phyloP scores from a whole-genome alignment of 2,329 filamentous ascomycete genomes.

The Talaromyces verruculosus region DNA sequence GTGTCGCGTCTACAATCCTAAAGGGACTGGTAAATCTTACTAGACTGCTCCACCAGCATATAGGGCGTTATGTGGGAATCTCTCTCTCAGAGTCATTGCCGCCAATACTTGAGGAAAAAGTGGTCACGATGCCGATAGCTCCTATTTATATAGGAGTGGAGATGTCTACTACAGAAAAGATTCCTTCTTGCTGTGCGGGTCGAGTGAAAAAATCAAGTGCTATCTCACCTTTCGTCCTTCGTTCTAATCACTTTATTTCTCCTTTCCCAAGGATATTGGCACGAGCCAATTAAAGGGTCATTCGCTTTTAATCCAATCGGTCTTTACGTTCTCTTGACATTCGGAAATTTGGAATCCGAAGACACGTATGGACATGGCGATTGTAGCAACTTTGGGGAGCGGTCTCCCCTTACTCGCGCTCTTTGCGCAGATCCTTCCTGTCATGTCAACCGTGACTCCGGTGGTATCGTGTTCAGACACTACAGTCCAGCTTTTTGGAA shows the following conservation, averaged over 20 bases:
- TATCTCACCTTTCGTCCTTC: conserved; percentile 10
- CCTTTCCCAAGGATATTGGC: background rate
- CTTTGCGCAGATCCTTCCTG: background rate
- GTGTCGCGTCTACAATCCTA: background rate
- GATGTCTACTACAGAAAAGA: too few species aligned
- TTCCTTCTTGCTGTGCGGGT: background rate
- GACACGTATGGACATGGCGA: background rate
- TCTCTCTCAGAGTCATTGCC: background rate
- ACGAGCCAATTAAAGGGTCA: background rate
- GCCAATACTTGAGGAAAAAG: background rate
- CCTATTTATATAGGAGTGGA: background rate
- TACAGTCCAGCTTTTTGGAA: background rate
- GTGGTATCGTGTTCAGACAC: background rate
- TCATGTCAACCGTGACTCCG: background rate
- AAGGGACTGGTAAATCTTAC: background rate
- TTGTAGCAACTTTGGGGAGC: background rate
- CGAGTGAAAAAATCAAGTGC: background rate
- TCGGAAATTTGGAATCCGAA: background rate
- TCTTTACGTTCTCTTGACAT: background rate
- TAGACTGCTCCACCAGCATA: background rate
- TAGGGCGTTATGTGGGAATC: background rate
- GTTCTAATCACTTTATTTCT: conserved; percentile 1
- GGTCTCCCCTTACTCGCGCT: conserved; percentile 7
- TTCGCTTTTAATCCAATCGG: background rate
- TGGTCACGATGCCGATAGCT: background rate